Evolutionary conservation across 164 flowering plant genomes (phyloP), one percentile per base, ranked within the genome.

Genomic region (Cinnamomum micranthum): DNA sequence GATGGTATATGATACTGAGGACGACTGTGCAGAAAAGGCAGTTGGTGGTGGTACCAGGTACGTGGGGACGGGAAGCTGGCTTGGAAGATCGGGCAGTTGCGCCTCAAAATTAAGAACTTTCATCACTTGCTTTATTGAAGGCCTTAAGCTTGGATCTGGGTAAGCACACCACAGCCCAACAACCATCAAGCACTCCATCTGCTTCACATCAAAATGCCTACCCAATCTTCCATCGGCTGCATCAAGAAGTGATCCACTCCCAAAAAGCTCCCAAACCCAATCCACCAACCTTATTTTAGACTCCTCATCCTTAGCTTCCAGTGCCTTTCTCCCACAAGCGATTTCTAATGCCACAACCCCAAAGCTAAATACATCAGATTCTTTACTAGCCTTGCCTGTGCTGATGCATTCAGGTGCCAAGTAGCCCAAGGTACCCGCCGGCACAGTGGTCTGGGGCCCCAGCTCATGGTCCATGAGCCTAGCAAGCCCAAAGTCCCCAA

Each of bases 401-500:
- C 15, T 77, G 1, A 79, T 58, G 73, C 73, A 82, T 62, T 87
- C 89, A 0, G 88, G 89, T 2, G 88, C 88, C 81, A 88, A 75
- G 76, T 88, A 88, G n/a, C 91, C 90, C 41, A 81, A 65, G 0
- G 87, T 87, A 6, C 90, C 88, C 2, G 90, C 88, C 73, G 83
- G 69, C 1, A 73, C 81, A 2, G 88, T 87, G 15, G n/a, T 87
- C 50, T 60, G 65, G 6, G 52, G 63, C 60, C 73, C 68, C 62
- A 69, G 60, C 35, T 70, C 77, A 35, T 75, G 77, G 73, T 75
- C 77, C 73, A 70, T 70, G 62, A 75, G 73, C 59, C 73, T 75
- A 63, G 77, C 77, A 12, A 75, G 73, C 73, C 77, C 73, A 27
- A 75, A 75, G 50, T 75, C 69, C 35, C 77, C 77, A 24, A 70